Evolutionary conservation across 176 grass and related monocot genomes (phyloP), one percentile per base, ranked within the genome.

Genomic region (Eremochloa ophiuroides): DNA sequence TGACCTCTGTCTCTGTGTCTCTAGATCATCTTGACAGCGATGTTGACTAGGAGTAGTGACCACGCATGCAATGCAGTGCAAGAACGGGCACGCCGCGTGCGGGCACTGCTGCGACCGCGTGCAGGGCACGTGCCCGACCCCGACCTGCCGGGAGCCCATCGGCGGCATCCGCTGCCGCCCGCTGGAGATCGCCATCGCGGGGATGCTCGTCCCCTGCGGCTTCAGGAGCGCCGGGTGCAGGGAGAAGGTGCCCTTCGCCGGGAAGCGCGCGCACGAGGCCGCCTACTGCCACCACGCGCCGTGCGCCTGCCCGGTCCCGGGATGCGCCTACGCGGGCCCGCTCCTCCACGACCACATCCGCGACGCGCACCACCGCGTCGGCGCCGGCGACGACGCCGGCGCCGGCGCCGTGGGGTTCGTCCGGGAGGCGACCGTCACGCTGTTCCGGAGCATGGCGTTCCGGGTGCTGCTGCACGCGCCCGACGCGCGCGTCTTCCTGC

Each of bases 31-130:
- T n/a, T n/a, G n/a, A n/a, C n/a, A n/a, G n/a, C n/a, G n/a, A n/a
- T n/a, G n/a, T n/a, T n/a, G n/a, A n/a, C n/a, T n/a, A n/a, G n/a
- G n/a, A n/a, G n/a, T n/a, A n/a, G n/a, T n/a, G n/a, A n/a, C n/a
- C n/a, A n/a, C n/a, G n/a, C n/a, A n/a, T n/a, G n/a, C n/a, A n/a
- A 22, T 55, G 23, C 47, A 74, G 71, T 74, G 71, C 71, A 74
- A 74, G 71, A 74, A 15, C 48, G 71, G 71, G 46, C 71, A 74
- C 46, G 18, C 46, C 18, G 71, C 47, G 29, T 74, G 71, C 71
- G 8, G 12, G 12, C 2, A 5, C 46, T 74, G 71, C 71, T 56
- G 71, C 47, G 18, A n/a, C 47, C 47, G 48, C 0, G 3, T 56
- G 9, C 2, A 4, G 18, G 47, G 47, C 2, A 14, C 18, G 9